phyloP scores from a whole-genome alignment of 2,329 filamentous ascomycete genomes.

The Talaromyces albobiverticillius region DNA sequence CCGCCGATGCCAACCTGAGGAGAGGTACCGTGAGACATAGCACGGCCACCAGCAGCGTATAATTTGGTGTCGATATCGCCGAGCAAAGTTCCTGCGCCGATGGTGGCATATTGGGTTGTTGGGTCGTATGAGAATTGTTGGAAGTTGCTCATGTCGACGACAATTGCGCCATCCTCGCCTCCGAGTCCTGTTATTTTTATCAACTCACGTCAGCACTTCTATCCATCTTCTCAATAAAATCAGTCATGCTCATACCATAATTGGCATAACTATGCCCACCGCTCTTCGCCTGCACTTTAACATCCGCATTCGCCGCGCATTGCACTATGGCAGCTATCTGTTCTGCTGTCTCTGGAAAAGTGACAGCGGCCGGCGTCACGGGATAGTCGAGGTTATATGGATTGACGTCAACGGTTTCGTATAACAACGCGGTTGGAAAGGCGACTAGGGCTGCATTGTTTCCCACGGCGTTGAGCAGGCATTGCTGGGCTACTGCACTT shows the following conservation, averaged over 20 bases:
- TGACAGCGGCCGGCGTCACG: conserved; percentile 31
- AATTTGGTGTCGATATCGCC: conserved; percentile 32
- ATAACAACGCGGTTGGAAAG: conserved; percentile 14
- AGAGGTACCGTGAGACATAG: conserved; percentile 39
- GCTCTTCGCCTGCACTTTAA: conserved; percentile 51
- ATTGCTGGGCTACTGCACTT: conserved; percentile 14
- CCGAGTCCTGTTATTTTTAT: conserved; percentile 26
- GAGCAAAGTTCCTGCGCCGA: conserved; percentile 34
- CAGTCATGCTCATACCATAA: conserved; percentile 32
- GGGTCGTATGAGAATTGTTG: conserved; percentile 30
- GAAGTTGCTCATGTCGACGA: conserved; percentile 17
- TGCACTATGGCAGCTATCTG: conserved; percentile 47
- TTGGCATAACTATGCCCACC: conserved; percentile 57
- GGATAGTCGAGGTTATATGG: conserved; percentile 32
- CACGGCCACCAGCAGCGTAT: conserved; percentile 29
- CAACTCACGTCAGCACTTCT: neutral
- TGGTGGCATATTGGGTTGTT: conserved; percentile 29
- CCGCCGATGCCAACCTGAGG: conserved; percentile 40
- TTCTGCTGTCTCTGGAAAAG: conserved; percentile 30
- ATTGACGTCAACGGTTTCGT: conserved; percentile 17
- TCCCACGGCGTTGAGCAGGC: conserved; percentile 16
- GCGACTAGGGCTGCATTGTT: conserved; percentile 13
- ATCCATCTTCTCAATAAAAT: neutral
- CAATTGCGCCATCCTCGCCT: conserved; percentile 28
- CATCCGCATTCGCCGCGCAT: conserved; percentile 41